phyloP scores from a whole-genome alignment of 1,139 yeast genomes.

The Nakaseomyces kungkrabaensis region DNA sequence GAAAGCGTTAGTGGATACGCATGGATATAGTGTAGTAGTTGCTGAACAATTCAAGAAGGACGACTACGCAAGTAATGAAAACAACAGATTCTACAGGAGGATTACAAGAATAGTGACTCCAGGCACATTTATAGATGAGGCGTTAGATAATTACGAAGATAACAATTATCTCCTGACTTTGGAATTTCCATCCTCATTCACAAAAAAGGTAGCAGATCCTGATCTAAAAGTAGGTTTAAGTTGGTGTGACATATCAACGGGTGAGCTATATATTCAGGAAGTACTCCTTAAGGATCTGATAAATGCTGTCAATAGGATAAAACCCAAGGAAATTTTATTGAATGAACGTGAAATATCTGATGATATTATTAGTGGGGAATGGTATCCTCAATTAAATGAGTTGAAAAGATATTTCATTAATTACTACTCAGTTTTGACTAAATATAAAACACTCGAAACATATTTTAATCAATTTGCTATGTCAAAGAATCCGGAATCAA shows the following conservation, averaged over 20 bases:
- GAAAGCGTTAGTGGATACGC: constrained; percentile 59
- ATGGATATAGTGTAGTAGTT: constrained; percentile 64
- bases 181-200: constrained; percentile 43
- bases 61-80: constrained; percentile 18
- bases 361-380: constrained; percentile 36
- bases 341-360: constrained; percentile 24
- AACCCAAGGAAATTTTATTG: constrained; percentile 32
- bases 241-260: constrained; percentile 87
- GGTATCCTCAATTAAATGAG: constrained; percentile 54
- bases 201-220: constrained; percentile 37
- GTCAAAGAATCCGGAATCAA: constrained; percentile 16
- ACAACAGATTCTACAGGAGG: constrained; percentile 49
- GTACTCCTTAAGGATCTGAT: constrained; percentile 27
- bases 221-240: constrained; percentile 56
- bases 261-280: constrained; percentile 54
- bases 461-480: constrained; percentile 28
- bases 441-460: constrained; percentile 28
- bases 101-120: constrained; percentile 80
- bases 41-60: constrained; percentile 51
- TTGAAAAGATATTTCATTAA: constrained; percentile 52
- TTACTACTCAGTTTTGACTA: constrained; percentile 36
- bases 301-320: constrained; percentile 31
- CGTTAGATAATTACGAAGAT: constrained; percentile 60
- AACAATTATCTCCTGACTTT: constrained; percentile 66
- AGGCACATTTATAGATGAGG: constrained; percentile 85